These are phyloP conservation scores for Beauveria bassiana DNA, from an alignment of 2,329 filamentous ascomycete genomes.

Conservation along the genomic window DNA sequence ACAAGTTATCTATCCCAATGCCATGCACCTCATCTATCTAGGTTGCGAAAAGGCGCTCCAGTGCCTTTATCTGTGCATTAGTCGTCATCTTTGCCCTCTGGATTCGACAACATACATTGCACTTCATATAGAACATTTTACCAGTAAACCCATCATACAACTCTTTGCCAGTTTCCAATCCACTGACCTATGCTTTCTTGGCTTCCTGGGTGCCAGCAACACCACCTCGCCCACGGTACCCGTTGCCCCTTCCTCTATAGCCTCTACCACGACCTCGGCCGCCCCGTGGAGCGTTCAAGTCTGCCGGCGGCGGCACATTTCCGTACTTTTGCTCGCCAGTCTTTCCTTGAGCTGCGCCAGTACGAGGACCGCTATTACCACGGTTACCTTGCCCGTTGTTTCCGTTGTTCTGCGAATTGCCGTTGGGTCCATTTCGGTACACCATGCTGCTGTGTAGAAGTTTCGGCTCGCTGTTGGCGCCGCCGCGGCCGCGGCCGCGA, in stretches of 20 bases:
- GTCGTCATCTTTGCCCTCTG: neutral
- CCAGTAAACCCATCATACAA: neutral
- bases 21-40: neutral
- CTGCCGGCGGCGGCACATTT: conserved; percentile 53
- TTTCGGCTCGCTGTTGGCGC: conserved; percentile 28
- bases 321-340: conserved; percentile 34
- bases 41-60: neutral
- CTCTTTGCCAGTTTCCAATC: neutral
- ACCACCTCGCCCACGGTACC: conserved; percentile 28
- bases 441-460: conserved; percentile 46
- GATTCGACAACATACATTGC: neutral
- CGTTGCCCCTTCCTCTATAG: conserved; percentile 30
- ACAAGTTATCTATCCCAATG: neutral
- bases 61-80: neutral
- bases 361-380: conserved; percentile 13
- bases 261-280: conserved; percentile 34
- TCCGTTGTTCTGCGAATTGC: conserved; percentile 18
- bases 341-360: conserved; percentile 18
- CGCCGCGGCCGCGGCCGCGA: conserved; percentile 23
- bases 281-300: conserved; percentile 39
- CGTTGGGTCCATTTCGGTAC: conserved; percentile 36
- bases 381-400: conserved; percentile 18
- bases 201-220: conserved; percentile 8
- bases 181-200: neutral
- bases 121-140: neutral